A percentile compares a stretch with the other conserved stretches of the same genome.
phyloP scores from a whole-genome alignment of 2,329 filamentous ascomycete genomes.

The Leptographium radiaticola region DNA sequence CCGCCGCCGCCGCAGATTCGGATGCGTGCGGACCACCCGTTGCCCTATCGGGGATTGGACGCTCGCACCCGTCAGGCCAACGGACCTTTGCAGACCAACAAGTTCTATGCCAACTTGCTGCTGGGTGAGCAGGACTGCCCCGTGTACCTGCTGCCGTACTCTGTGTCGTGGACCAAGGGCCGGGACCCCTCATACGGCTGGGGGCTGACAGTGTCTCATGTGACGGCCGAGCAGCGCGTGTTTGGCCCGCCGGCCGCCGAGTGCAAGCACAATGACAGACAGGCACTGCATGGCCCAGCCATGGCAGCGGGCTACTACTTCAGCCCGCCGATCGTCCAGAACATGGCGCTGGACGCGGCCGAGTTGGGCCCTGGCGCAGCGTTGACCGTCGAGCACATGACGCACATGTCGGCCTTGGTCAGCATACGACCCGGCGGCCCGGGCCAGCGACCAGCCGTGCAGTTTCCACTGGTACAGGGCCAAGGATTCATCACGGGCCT shows the following conservation, averaged over 20 bases:
- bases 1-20: conserved; percentile 35
- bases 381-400: conserved; percentile 39
- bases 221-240: conserved; percentile 52
- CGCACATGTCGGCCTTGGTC: conserved; percentile 50
- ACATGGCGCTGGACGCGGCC: conserved; percentile 63
- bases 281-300: conserved; percentile 22
- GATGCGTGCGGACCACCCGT: conserved; percentile 42
- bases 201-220: conserved; percentile 67
- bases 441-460: conserved; percentile 39
- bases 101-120: conserved; percentile 72
- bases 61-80: conserved; percentile 15
- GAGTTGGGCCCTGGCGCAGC: conserved; percentile 53
- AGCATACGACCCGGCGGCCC: conserved; percentile 42
- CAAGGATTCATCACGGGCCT: conserved; percentile 75
- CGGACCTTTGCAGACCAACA: conserved; percentile 57
- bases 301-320: conserved; percentile 56
- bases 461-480: conserved; percentile 76
- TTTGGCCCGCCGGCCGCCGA: conserved; percentile 41
- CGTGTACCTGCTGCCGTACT: conserved; percentile 66
- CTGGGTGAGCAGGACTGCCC: conserved; percentile 57
- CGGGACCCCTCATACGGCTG: conserved; percentile 51
- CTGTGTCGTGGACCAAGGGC: conserved; percentile 54
- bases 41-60: conserved; percentile 36
- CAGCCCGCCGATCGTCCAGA: conserved; percentile 73
- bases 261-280: conserved; percentile 8